These are phyloP conservation scores for Mucor saturninus DNA, from an alignment of 371 early-diverging fungal genomes.

Conservation along the genomic window DNA sequence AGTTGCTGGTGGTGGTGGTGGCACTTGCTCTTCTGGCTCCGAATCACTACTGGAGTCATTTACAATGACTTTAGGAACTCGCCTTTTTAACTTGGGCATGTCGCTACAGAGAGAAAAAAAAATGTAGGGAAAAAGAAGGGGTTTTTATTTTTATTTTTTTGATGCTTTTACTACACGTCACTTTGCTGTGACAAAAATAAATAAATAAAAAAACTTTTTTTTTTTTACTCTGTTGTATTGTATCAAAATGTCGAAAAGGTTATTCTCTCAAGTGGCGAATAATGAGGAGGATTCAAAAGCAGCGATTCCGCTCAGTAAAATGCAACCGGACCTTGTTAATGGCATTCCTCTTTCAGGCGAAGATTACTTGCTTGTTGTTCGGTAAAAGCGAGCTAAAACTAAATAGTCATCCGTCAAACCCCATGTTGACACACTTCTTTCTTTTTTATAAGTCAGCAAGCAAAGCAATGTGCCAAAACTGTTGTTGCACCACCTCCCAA, in stretches of 20 bases:
- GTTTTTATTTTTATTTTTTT: background rate
- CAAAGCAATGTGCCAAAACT: slow-evolving; percentile 35
- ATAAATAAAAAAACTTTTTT: background rate
- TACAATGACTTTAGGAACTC: background rate
- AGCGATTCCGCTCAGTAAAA: slow-evolving; percentile 39
- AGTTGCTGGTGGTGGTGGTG: background rate
- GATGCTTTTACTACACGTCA: background rate
- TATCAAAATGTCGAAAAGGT: slow-evolving; percentile 27
- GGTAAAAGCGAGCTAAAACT: slow-evolving; percentile 28
- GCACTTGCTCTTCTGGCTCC: background rate
- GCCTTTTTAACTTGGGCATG: background rate
- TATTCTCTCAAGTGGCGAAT: slow-evolving; percentile 31
- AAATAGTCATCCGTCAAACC: too few relatives aligned
- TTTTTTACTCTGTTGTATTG: background rate
- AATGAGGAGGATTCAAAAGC: slow-evolving; percentile 27
- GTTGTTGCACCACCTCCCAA: slow-evolving; percentile 39
- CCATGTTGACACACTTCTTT: background rate
- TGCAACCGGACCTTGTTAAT: slow-evolving; percentile 38
- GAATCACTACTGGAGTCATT: background rate
- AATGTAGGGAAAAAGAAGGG: background rate
- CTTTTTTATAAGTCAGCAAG: slow-evolving; percentile 33
- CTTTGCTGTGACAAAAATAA: background rate
- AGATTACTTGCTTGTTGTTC: slow-evolving; percentile 51
- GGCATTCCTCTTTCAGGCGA: slow-evolving; percentile 52
- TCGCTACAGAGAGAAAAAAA: background rate